Conservation (phyloP, 2,329 filamentous ascomycete genomes). For the Gnomoniopsis sp. region DNA sequence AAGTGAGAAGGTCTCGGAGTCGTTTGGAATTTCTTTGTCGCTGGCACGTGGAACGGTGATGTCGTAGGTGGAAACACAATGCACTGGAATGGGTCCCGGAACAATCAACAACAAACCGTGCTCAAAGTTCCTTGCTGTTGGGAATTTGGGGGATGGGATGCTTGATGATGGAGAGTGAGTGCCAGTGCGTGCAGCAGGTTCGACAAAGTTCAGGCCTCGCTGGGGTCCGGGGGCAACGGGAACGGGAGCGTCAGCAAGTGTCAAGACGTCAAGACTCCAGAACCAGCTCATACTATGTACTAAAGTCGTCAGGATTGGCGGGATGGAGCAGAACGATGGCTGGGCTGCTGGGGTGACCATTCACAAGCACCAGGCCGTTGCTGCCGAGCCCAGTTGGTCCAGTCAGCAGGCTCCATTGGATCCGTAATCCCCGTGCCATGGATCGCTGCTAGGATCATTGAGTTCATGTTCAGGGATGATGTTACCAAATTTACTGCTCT, state of each 20-base stretch:
- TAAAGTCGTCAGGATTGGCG: no score
- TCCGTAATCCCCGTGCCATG: background rate
- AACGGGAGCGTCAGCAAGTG: background rate
- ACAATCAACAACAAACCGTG: background rate
- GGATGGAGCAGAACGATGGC: background rate
- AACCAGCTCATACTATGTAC: no score
- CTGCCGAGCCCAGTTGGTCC: no score
- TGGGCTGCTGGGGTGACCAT: background rate
- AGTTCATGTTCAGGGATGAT: background rate
- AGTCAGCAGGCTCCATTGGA: background rate
- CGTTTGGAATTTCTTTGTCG: background rate
- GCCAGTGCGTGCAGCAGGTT: no score
- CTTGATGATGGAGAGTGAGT: no score
- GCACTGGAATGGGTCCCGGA: background rate
- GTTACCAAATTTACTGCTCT: background rate
- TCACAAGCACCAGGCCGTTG: no score
- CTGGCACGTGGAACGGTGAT: background rate
- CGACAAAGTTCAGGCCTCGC: background rate
- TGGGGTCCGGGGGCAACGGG: background rate
- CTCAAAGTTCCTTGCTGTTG: no score
- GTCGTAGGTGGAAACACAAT: background rate
- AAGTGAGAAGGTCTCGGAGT: background rate
- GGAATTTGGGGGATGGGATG: no score
- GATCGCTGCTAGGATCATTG: background rate
- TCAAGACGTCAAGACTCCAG: background rate